Evolutionary conservation across 2,329 filamentous ascomycete species (phyloP), one percentile per base, ranked within the genome.

Genomic region (Epichloe brachyelytri): DNA sequence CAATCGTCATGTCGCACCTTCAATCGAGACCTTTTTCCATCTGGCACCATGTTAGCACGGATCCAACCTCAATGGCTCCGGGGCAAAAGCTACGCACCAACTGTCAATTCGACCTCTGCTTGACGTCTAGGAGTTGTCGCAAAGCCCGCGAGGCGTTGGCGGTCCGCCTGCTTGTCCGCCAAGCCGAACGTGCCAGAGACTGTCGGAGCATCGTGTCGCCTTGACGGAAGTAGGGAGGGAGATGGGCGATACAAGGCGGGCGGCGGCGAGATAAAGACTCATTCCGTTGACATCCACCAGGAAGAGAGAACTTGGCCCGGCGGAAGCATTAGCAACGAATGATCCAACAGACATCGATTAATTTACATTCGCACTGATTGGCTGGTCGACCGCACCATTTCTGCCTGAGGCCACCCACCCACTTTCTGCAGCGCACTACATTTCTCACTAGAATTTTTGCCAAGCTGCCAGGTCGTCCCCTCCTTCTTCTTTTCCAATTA

Each of bases 1-100:
- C 51, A 62, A 52, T 45, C 43, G 53, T 38, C 53, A 51, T 19
- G n/a, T 40, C 63, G 60, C 83, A 95, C 89, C 88, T 86, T 96
- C 89, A 69, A 98, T 89, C 56, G 89, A 95, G 51, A 98, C 85
- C 74, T 96, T 95, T 95, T 95, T 67, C 91, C 93, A 81, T 98
- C 91, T 90, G 66, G 43, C 59, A 44, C 52, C 39, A 39, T 43
- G 64, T 71, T 62, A 71, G 66, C 61, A 55, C 54, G 38, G 33
- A 40, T 54, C 46, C 43, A 40, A 34, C 51, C 47, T 56, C 65
- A 67, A 67, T 65, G 61, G 66, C 57, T 57, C 46, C 46, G 49
- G 45, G 53, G 48, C 55, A 53, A 57, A 46, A 43, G 45, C 46
- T 59, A 61, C 66, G 65, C 63, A 94, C 88, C 88, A 77, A 96